These are phyloP conservation scores for Neurospora sp. DNA, from an alignment of 495 filamentous ascomycete genomes.

Conservation along the genomic window DNA sequence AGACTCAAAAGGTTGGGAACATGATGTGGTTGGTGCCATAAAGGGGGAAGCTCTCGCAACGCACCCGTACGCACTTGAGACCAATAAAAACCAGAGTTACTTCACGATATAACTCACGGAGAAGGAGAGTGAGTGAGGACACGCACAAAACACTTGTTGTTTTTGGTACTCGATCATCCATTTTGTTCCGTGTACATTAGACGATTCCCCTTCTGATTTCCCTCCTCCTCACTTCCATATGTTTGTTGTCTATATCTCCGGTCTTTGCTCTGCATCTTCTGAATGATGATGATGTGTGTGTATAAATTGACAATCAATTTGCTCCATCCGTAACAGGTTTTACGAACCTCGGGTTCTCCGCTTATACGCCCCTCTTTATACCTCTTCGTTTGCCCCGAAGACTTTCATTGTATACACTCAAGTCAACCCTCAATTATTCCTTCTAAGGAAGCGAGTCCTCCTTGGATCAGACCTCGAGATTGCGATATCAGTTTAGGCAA, in stretches of 20 bases:
- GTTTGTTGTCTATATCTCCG: not conserved
- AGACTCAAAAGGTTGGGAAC: not conserved
- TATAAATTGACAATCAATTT: not conserved
- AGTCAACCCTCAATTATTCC: not conserved
- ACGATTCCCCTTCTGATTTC: not conserved
- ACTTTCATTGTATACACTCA: not conserved
- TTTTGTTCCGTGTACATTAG: not conserved
- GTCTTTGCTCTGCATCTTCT: not conserved
- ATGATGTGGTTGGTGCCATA: not conserved
- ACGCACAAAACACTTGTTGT: not conserved
- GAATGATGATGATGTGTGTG: not conserved
- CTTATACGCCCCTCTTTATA: not conserved
- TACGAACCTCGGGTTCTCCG: not conserved
- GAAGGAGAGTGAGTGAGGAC: not conserved
- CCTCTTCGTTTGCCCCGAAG: not conserved
- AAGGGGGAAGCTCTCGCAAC: not conserved
- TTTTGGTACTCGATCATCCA: not conserved
- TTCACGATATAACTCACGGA: not conserved
- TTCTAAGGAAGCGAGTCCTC: not conserved
- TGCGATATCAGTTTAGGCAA: not conserved
- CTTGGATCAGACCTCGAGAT: not conserved
- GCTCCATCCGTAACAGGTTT: not conserved
- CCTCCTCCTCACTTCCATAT: not conserved
- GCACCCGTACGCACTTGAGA: not conserved
- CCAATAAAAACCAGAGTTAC: not conserved